Base-by-base conservation (phyloP, 306 rosid genomes). In the Castanea crenata region DNA sequence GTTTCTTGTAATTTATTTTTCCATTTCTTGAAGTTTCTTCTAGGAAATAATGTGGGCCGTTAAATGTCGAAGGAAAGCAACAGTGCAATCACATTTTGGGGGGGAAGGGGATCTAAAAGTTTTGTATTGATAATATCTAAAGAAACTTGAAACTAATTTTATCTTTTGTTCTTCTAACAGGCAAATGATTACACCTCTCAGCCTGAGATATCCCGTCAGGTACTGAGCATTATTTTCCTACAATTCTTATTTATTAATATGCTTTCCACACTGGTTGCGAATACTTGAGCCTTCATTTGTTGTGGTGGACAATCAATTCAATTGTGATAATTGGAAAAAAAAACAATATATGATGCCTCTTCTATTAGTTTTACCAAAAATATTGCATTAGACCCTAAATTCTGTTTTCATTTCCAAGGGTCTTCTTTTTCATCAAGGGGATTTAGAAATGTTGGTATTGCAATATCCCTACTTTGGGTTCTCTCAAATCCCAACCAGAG, bases 121-220 rank as follows among this genome's bases (percentile, higher is more conserved):
- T 64, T 18, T 5, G 9, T 71, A 4, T 16, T 71, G 25, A 10
- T 55, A 58, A 44, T 46, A 61, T 62, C 6, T 38, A 1, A 21
- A 25, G 55, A 41, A 34, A 55, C 41, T 46, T 57, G 23, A 35
- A 63, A 64, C 62, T 76, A 44, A 78, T 83, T 59, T 20, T 29
- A 3, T 35, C 63, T 71, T 69, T 20, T 59, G 41, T 51, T 76
- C 46, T 51, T 76, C 35, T 8, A 62, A 83, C 97, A 94, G 98
- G 91, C 69, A 32, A 94, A 89, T 77, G 82, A 74, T 86, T 94
- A 92, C 78, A 88, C 91, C 80, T 87, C 94, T 73, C 97, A 88
- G 78, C 84, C 90, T 32, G 98, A 94, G 85, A 83, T 94, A 87
- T 89, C 97, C 73, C 97, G 80, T 52, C 98, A 94, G 98, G 98